A percentile compares a stretch with the other conserved stretches of the same genome.
Conservation (phyloP, 805 yeast genomes). For the Pichia cabralensis region DNA sequence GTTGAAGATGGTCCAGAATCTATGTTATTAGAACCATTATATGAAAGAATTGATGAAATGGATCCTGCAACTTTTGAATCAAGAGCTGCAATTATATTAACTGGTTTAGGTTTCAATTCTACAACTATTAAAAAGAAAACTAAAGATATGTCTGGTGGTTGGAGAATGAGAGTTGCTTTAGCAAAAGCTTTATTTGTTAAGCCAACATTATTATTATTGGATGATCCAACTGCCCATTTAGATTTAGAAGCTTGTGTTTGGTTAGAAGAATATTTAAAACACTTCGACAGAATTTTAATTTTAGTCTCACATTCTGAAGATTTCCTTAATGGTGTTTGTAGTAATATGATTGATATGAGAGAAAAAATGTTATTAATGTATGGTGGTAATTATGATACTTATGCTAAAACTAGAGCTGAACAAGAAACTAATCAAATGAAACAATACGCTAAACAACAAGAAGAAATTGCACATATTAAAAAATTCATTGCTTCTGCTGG, state of each 20-base stretch:
- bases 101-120: slow-evolving; percentile 93
- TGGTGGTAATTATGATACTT: slow-evolving; percentile 99
- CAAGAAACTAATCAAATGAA: slow-evolving; percentile 96
- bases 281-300: slow-evolving; percentile 87
- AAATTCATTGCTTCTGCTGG: slow-evolving; percentile 99
- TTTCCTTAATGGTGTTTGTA: slow-evolving; percentile 97
- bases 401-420: slow-evolving; percentile 89
- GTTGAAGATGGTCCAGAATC: slow-evolving; percentile 93
- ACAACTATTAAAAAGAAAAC: slow-evolving; percentile 86
- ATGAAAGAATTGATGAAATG: slow-evolving; percentile 92
- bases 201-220: slow-evolving; percentile 88
- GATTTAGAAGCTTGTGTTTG: slow-evolving; percentile 99
- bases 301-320: slow-evolving; percentile 97
- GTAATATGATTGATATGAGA: slow-evolving; percentile 98
- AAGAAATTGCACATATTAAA: slow-evolving; percentile 95
- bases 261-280: slow-evolving; percentile 95
- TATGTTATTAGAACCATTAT: slow-evolving; percentile 71
- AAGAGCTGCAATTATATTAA: slow-evolving; percentile 89
- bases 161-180: slow-evolving; percentile 99
- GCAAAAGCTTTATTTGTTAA: slow-evolving; percentile 97
- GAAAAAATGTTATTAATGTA: slow-evolving; percentile 58
- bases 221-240: slow-evolving; percentile 99
- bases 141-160: slow-evolving; percentile 99
- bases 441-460: slow-evolving; percentile 95
- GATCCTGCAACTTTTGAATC: slow-evolving; percentile 95